phyloP scores from a whole-genome alignment of 257 asterid genomes.

The Cynanchum wilfordii region DNA sequence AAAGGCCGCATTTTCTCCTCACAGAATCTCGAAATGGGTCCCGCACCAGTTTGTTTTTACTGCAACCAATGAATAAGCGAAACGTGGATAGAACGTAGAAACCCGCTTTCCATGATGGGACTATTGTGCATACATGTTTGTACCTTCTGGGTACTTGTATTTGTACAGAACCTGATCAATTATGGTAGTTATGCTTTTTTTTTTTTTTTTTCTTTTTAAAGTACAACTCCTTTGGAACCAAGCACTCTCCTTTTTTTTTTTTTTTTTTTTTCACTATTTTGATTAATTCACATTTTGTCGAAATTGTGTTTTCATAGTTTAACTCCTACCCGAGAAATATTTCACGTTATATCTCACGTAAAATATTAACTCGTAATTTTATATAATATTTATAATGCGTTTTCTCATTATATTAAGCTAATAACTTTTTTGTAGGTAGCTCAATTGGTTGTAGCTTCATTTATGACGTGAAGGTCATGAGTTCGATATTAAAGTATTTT shows the following conservation, averaged over 20 bases:
- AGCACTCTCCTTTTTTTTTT: neutral
- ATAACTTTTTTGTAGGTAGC: too few relatives aligned
- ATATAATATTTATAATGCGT: too few relatives aligned
- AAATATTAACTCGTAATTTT: too few relatives aligned
- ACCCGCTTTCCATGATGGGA: constrained; percentile 5
- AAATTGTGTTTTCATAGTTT: too few relatives aligned
- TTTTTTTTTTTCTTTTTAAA: neutral
- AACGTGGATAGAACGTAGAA: constrained; percentile 10
- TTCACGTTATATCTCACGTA: too few relatives aligned
- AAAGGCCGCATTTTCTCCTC: constrained; percentile 5
- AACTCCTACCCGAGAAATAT: too few relatives aligned
- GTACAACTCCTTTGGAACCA: neutral
- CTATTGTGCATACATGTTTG: constrained; percentile 6
- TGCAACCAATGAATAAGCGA: constrained; percentile 4
- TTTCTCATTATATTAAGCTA: too few relatives aligned
- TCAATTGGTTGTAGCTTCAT: too few relatives aligned
- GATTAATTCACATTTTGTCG: too few relatives aligned
- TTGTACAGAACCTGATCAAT: neutral
- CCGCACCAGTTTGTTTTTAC: neutral
- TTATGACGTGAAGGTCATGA: too few relatives aligned
- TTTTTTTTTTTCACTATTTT: too few relatives aligned
- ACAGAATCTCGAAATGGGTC: constrained; percentile 17
- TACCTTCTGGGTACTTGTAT: constrained; percentile 7
- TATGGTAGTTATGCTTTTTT: neutral
- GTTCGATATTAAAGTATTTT: too few relatives aligned